Evolutionary conservation across 2,329 filamentous ascomycete genomes (phyloP), one percentile per base, ranked within the genome.

Genomic region (Annulohypoxylon truncatum): DNA sequence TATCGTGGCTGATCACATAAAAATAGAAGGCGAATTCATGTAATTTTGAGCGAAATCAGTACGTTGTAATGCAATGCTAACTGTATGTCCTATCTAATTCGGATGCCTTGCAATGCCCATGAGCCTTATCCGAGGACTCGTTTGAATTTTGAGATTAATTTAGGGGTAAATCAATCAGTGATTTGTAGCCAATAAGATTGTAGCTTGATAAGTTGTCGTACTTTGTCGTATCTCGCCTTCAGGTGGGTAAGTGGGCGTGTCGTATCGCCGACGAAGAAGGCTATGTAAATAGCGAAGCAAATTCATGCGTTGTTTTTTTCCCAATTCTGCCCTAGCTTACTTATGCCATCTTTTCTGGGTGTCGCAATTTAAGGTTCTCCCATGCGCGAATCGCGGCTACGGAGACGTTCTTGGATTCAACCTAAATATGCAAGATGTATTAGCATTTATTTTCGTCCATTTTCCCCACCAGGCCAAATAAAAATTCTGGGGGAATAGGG

Each of bases 371-470:
- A 7, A 15, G n/a, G 35, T 15, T 20, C 46, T 56, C 18, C 67
- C 67, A 71, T 28, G 54, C 67, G 22, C 58, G 60, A 13, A 67
- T 54, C 7, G 69, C 64, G 15, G 44, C 44, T 2, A 29, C 38
- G 4, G 64, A 67, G 40, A 71, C 67, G 9, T 70, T 33, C 50
- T 56, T 64, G 20, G 64, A 58, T 6, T 61, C 31, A 7, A 71
- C 67, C 69, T 71, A 42, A 9, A 56, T 31, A 33, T 20, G 6
- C 8, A 48, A 20, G 10, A 15, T 12, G 9, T 59, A 35, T 56
- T 62, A 68, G 62, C 33, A 13, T 44, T 28, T 46, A 24, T 13
- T 8, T 15, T 28, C 4, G 12, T 13, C 20, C 13, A n/a, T 12
- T 18, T 24, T 4, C 4, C 13, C 4, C 1, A 4, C 10, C 4